phyloP scores from a whole-genome alignment of 2,329 filamentous ascomycete species.

The Fusarium avenaceum region DNA sequence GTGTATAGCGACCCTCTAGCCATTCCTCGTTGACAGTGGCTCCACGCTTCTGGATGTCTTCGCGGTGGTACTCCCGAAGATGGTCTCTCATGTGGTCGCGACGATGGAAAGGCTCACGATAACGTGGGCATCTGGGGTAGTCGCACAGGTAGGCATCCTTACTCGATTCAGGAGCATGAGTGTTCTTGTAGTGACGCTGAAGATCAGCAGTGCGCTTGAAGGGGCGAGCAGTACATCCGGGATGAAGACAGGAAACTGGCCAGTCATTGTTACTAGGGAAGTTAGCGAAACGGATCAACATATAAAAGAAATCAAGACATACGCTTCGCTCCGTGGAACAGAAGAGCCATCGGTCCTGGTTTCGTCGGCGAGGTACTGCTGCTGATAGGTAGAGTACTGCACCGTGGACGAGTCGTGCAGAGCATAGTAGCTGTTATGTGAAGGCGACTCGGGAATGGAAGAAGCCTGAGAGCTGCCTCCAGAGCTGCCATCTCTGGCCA shows the following conservation, averaged over 20 bases:
- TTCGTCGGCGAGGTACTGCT: conserved; percentile 23
- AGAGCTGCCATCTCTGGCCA: conserved; percentile 50
- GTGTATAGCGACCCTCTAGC: conserved; percentile 57
- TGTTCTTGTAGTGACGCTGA: conserved; percentile 65
- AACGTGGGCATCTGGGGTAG: conserved; percentile 63
- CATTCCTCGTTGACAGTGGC: conserved; percentile 55
- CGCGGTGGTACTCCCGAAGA: conserved; percentile 67
- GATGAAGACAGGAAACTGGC: conserved; percentile 56
- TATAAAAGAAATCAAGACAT: conserved; percentile 8
- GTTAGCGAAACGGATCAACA: conserved; percentile 10
- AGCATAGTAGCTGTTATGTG: conserved; percentile 35
- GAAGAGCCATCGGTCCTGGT: conserved; percentile 8
- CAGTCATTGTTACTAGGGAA: conserved; percentile 48
- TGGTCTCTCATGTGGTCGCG: conserved; percentile 71
- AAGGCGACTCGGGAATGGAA: conserved; percentile 49
- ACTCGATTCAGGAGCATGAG: conserved; percentile 59
- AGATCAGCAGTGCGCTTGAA: conserved; percentile 69
- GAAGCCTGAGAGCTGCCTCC: conserved; percentile 49
- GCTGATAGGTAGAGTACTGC: conserved; percentile 29
- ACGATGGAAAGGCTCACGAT: conserved; percentile 63
- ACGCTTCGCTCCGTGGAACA: conserved; percentile 34
- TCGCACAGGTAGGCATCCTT: conserved; percentile 65
- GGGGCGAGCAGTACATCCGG: conserved; percentile 59
- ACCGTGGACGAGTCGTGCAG: conserved; percentile 31
- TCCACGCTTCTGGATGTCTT: conserved; percentile 66